These are phyloP conservation scores for Pseudopithomyces chartarum DNA, from an alignment of 2,329 filamentous ascomycete species.

Conservation along the genomic window DNA sequence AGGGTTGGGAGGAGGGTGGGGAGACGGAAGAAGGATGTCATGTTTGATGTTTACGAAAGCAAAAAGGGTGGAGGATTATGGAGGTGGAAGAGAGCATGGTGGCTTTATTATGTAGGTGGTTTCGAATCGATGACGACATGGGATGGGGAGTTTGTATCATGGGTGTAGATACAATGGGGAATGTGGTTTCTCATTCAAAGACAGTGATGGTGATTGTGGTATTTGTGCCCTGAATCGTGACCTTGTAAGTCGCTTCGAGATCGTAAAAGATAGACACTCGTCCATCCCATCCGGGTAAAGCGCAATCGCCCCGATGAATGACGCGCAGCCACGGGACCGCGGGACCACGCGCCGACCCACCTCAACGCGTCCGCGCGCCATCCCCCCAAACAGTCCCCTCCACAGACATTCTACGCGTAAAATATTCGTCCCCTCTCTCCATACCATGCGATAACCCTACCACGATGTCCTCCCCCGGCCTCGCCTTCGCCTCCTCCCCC, in stretches of 20 bases:
- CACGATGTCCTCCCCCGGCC: constrained; percentile 55
- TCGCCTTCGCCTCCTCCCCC: constrained; percentile 52
- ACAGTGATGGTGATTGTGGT: too few species aligned
- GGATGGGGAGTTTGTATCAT: neutral
- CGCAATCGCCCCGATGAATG: constrained; percentile 31
- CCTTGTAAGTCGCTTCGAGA: too few species aligned
- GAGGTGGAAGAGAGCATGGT: neutral
- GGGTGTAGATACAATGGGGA: too few species aligned
- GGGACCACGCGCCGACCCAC: constrained; percentile 32
- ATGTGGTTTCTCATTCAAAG: too few species aligned
- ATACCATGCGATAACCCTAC: constrained; percentile 17
- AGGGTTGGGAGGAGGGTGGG: constrained; percentile 14
- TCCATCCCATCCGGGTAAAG: constrained; percentile 15
- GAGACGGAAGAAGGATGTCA: neutral
- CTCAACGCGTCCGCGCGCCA: neutral
- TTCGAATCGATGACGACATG: constrained; percentile 18
- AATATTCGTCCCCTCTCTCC: neutral
- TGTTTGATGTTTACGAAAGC: neutral
- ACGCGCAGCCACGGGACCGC: constrained; percentile 41
- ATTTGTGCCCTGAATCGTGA: too few species aligned
- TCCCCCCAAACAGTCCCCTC: neutral
- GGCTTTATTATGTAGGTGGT: neutral
- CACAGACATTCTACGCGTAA: neutral
- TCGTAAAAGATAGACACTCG: too few species aligned
- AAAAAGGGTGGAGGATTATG: neutral